These are phyloP conservation scores for Zygotorulaspora chibaensis DNA, from an alignment of 805 yeast genomes.

Conservation along the genomic window DNA sequence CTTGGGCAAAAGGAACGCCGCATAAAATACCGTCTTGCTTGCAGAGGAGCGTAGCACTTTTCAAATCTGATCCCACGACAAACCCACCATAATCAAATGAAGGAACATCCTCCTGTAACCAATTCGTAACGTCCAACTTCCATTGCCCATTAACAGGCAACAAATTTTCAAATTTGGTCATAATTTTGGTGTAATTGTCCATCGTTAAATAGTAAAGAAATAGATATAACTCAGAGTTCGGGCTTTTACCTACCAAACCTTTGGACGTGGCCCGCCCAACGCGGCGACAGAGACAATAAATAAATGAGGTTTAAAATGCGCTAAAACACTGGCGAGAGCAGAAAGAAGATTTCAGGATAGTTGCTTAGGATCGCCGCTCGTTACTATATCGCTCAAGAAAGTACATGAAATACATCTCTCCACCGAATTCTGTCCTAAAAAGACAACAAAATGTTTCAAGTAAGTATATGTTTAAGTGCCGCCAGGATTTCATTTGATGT, in stretches of 20 bases:
- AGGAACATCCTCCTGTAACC: slow-evolving; percentile 86
- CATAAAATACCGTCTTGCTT: slow-evolving; percentile 75
- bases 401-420: no score
- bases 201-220: not conserved
- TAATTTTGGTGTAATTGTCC: not conserved
- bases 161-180: slow-evolving; percentile 44
- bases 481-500: no score
- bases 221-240: not conserved
- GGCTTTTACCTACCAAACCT: not conserved
- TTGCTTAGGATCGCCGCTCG: no score
- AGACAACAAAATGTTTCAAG: no score
- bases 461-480: no score
- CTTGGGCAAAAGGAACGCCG: slow-evolving; percentile 87
- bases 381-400: no score
- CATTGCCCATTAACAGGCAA: slow-evolving; percentile 76
- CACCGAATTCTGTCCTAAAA: no score
- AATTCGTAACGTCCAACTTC: slow-evolving; percentile 71
- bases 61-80: slow-evolving; percentile 77
- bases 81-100: slow-evolving; percentile 92
- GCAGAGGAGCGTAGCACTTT: slow-evolving; percentile 75
- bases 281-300: no score
- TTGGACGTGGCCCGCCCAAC: no score
- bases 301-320: no score
- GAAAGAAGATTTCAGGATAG: not conserved
- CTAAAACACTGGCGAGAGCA: not conserved